Evolutionary conservation across 1,284 basidiomycete species (phyloP).

Genomic region (Volvariella surrecta): DNA sequence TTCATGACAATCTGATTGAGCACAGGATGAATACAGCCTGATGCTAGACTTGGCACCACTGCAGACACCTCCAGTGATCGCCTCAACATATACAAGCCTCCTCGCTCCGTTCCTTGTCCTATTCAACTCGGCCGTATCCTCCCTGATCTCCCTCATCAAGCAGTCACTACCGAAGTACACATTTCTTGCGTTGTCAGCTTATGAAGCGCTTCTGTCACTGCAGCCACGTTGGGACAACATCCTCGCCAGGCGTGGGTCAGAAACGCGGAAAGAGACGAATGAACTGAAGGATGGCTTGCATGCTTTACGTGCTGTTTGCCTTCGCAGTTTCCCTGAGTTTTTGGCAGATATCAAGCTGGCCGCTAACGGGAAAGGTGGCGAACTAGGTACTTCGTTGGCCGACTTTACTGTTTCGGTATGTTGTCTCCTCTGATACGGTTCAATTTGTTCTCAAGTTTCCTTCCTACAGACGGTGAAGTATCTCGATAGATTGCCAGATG

Average conservation of each 20-base stretch:
- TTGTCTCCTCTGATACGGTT: slow-evolving; percentile 1
- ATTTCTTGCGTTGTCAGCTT: slow-evolving; percentile 70
- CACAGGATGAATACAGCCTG: slow-evolving; percentile 55
- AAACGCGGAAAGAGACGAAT: slow-evolving; percentile 42
- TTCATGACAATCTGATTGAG: background rate
- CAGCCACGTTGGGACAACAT: slow-evolving; percentile 62
- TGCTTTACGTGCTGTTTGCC: slow-evolving; percentile 53
- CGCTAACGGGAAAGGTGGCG: slow-evolving; percentile 34
- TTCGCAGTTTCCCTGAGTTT: slow-evolving; percentile 75
- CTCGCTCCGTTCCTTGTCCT: slow-evolving; percentile 54
- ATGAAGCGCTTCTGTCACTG: slow-evolving; percentile 42
- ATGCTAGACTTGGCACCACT: slow-evolving; percentile 56
- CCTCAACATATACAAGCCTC: slow-evolving; percentile 50
- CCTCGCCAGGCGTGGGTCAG: slow-evolving; percentile 36
- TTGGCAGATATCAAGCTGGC: slow-evolving; percentile 66
- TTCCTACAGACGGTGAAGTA: slow-evolving; percentile 53
- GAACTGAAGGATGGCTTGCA: slow-evolving; percentile 64
- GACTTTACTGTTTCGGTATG: slow-evolving; percentile 56
- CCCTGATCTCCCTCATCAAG: slow-evolving; percentile 64
- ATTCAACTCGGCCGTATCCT: slow-evolving; percentile 52
- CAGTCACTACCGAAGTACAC: slow-evolving; percentile 78
- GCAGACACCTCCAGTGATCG: slow-evolving; percentile 34
- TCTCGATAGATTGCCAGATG: slow-evolving; percentile 57
- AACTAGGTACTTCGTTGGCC: slow-evolving; percentile 53
- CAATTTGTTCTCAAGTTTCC: background rate